Evolutionary conservation across 805 yeast genomes (phyloP), one percentile per base, ranked within the genome.

Genomic region (Candida insectorum): DNA sequence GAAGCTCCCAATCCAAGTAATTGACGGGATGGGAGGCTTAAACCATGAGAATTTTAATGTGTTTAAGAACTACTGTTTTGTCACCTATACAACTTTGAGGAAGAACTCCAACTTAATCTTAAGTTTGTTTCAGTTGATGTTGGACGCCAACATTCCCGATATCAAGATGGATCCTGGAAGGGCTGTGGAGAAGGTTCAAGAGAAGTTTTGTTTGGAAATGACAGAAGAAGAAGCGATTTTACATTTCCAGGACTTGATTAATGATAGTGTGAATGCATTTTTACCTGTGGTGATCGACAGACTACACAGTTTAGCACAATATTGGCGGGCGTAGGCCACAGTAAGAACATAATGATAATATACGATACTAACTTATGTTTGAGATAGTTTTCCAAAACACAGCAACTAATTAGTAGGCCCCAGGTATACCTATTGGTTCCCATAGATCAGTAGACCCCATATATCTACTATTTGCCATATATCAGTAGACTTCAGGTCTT

Each of bases 21-120:
- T 93, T 26, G 98, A 93, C 45, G 97, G 97, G 0, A 93, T 93
- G 87, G 99, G 99, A 2, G 98, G 97, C 1, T 73, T 86, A 31
- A 72, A 75, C 41, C 87, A 91, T 31, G 84, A 82, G 26, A 89
- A 91, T 55, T 93, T 85, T 57, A 79, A 80, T 43, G 77, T 83
- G 42, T 93, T 93, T 62, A 76, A 94, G 49, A 85, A 86, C 56
- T 89, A 89, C 60, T 93, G 99, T 52, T 93, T 89, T 62, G 91
- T 93, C 13, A 86, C 96, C 0, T 93, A 87, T 54, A 85, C 93
- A 7, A 91, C 95, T 4, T 65, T 93, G 42, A 69, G 99, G 38
- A 83, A 88, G 56, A 86, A 87, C 47, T 85, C 96, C 21, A 89
- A 88, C 37, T 73, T 93, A 62, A 89, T 93, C 16, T 69, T 93